Conservation (phyloP, 1,284 basidiomycete genomes). For the Coniferiporia weirii region DNA sequence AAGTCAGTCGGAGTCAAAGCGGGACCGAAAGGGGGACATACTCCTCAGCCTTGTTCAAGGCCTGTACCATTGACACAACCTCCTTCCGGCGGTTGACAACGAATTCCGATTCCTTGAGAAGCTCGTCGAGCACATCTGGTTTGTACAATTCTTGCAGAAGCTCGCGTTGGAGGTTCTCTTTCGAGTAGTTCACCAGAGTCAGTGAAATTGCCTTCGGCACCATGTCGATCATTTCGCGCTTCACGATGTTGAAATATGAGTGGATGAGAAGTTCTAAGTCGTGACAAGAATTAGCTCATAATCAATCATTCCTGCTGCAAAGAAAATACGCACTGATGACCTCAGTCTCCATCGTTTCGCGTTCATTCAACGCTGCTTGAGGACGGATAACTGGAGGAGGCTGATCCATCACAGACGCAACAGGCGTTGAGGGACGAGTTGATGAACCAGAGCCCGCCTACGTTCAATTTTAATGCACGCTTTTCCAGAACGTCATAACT, state of each 20-base stretch:
- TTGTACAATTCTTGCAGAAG: constrained; percentile 87
- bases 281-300: not conserved
- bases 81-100: constrained; percentile 85
- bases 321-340: constrained; percentile 83
- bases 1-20: not conserved
- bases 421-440: constrained; percentile 13
- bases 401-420: constrained; percentile 24
- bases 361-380: constrained; percentile 87
- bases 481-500: constrained; percentile 21
- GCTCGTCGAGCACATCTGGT: constrained; percentile 85
- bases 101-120: constrained; percentile 88
- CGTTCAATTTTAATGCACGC: constrained; percentile 5
- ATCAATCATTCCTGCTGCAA: not conserved
- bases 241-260: constrained; percentile 96
- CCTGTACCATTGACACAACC: constrained; percentile 82
- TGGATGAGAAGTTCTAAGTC: constrained; percentile 78
- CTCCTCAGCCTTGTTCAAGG: constrained; percentile 90
- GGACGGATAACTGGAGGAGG: constrained; percentile 92
- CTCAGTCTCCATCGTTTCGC: constrained; percentile 98
- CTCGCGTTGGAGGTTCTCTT: constrained; percentile 90
- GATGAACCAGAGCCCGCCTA: constrained; percentile 5
- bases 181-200: constrained; percentile 88
- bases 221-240: constrained; percentile 99
- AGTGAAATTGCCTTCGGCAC: constrained; percentile 96
- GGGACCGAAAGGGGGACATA: constrained; percentile 36